Evolutionary conservation across 805 yeast species (phyloP), one percentile per base, ranked within the genome.

Genomic region (Wickerhamomyces alni): DNA sequence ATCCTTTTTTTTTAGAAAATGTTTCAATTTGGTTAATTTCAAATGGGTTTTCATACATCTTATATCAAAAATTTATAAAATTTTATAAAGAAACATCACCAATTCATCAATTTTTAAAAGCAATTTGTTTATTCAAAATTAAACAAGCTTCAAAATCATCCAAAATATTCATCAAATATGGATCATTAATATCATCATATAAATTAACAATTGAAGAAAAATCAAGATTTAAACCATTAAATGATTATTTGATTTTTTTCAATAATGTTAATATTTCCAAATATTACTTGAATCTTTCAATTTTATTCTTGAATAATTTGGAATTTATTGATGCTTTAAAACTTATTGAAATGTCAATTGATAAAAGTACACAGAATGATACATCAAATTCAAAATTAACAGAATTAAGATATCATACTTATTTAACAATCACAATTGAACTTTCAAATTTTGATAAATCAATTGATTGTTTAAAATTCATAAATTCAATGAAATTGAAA

Each of bases 271-370:
- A 67, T 6, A 41, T 59, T 27, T 50, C 62, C 13, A 62, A 58
- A 35, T 72, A 63, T 44, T 68, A 59, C 47, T 56, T 60, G 35
- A 66, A 64, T 28, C 44, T 69, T 28, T 51, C 74, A 9, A 48
- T 57, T 5, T 28, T 70, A 32, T 70, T 69, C 46, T 56, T 61
- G 31, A 52, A 61, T 17, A 46, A 51, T 22, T 49, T 52, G 3
- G 44, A 49, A 5, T 63, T 60, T 40, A 43, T 50, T 13, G 45
- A 54, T 13, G 72, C 77, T 0, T 53, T 69, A 26, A 54, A 58
- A 42, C 57, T 72, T 29, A 56, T 56, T 18, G 53, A 57, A 18
- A 37, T 54, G 15, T 47, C 56, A 3, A 47, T 53, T 15, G 41
- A 45, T 30, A 48, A 45, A 34, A 46, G 53, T 25, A 42, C 40